phyloP scores from a whole-genome alignment of 2,329 filamentous ascomycete species.

The Amphichorda felina region DNA sequence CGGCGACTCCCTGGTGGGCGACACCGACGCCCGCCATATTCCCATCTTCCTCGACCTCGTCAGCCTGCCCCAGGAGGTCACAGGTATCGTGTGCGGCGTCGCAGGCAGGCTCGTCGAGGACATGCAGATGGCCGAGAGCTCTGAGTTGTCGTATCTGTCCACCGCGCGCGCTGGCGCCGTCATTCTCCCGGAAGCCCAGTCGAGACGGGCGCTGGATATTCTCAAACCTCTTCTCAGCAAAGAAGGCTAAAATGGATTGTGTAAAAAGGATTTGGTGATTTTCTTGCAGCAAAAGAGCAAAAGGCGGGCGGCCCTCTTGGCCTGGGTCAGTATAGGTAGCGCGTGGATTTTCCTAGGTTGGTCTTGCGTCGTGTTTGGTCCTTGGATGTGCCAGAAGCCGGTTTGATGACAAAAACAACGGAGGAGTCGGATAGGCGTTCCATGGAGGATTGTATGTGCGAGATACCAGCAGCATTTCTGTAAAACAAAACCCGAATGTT shows the following conservation, averaged over 20 bases:
- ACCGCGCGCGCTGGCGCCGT: conserved; percentile 84
- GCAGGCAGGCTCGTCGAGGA: conserved; percentile 71
- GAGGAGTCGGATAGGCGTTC: too few relatives aligned
- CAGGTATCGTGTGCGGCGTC: conserved; percentile 90
- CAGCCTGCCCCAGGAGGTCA: conserved; percentile 72
- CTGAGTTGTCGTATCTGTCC: conserved; percentile 83
- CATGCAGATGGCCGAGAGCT: conserved; percentile 40
- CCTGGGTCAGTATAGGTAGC: neutral
- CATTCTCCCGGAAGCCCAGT: conserved; percentile 65
- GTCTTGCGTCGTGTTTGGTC: too few relatives aligned
- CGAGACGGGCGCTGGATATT: conserved; percentile 61
- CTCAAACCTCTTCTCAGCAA: conserved; percentile 40
- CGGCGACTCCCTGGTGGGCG: conserved; percentile 63
- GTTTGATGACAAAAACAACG: too few relatives aligned
- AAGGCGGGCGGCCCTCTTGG: too few relatives aligned
- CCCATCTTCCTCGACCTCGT: conserved; percentile 83
- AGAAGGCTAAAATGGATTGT: conserved; percentile 5
- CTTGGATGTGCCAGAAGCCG: too few relatives aligned
- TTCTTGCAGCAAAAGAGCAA: too few relatives aligned
- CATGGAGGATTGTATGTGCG: too few relatives aligned
- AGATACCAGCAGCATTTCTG: too few relatives aligned
- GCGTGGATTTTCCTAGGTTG: too few relatives aligned
- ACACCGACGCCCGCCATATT: conserved; percentile 59
- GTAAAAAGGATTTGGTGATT: too few relatives aligned
- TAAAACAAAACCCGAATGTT: too few relatives aligned